Evolutionary conservation across 2,329 filamentous ascomycete species (phyloP).

Genomic region (Nakataea oryzae): DNA sequence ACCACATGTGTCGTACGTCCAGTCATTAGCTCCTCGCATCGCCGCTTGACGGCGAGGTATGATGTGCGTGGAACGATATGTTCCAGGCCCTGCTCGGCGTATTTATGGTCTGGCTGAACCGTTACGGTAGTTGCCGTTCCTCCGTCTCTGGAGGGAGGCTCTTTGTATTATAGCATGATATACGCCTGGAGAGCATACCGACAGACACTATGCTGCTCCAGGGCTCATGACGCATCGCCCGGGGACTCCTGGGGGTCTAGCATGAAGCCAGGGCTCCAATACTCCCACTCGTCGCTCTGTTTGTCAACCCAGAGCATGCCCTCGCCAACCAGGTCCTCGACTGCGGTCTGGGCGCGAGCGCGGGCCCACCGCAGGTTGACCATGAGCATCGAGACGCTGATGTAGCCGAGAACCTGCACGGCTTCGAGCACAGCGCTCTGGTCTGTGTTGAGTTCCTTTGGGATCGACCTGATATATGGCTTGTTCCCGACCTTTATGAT

Average conservation of each 20-base stretch:
- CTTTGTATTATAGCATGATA: neutral
- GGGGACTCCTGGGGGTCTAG: conserved; percentile 23
- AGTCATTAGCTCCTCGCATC: neutral
- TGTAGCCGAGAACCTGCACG: conserved; percentile 79
- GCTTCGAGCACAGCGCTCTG: conserved; percentile 89
- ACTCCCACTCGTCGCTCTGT: conserved; percentile 78
- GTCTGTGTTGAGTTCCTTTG: conserved; percentile 90
- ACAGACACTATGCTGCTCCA: too few relatives aligned
- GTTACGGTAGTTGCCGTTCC: too few relatives aligned
- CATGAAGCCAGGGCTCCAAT: conserved; percentile 82
- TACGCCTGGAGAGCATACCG: too few relatives aligned
- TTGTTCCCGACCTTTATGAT: conserved; percentile 75
- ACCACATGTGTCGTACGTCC: neutral
- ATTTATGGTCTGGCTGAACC: neutral
- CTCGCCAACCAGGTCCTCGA: conserved; percentile 81
- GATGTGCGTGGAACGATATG: neutral
- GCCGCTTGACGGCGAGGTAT: neutral
- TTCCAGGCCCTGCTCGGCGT: neutral
- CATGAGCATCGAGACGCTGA: conserved; percentile 81
- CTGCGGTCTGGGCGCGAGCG: conserved; percentile 74
- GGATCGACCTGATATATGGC: conserved; percentile 83
- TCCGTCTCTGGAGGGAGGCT: too few relatives aligned
- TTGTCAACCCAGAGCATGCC: conserved; percentile 91
- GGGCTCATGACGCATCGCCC: neutral
- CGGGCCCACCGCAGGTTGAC: conserved; percentile 78